These are phyloP conservation scores for Simplicillium sp. DNA, from an alignment of 2,329 filamentous ascomycete genomes.

Conservation along the genomic window DNA sequence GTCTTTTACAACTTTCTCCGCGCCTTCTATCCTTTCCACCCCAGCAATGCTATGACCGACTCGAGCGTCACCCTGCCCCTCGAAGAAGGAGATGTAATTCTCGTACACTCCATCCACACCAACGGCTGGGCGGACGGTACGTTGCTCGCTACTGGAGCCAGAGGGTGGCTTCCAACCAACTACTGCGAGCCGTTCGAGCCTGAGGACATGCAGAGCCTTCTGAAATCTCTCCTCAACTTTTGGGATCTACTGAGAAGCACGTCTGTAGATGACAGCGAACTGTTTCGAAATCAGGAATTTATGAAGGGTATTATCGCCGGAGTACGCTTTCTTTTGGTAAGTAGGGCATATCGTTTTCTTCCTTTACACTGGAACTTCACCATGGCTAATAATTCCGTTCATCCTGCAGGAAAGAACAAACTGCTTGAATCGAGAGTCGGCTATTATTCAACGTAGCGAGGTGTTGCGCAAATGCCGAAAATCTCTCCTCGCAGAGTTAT, in stretches of 20 bases:
- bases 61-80: conserved; percentile 83
- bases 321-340: conserved; percentile 78
- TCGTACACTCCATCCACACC: conserved; percentile 93
- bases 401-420: conserved; percentile 66
- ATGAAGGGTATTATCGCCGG: conserved; percentile 91
- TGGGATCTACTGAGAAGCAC: conserved; percentile 84
- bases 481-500: conserved; percentile 79
- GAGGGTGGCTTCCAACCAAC: conserved; percentile 96
- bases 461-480: conserved; percentile 73
- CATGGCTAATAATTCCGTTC: conserved; percentile 8
- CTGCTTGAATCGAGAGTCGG: conserved; percentile 75
- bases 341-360: conserved; percentile 23
- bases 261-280: conserved; percentile 62
- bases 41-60: conserved; percentile 65
- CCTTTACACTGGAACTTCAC: not conserved
- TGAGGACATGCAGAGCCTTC: conserved; percentile 70
- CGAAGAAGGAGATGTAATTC: conserved; percentile 81
- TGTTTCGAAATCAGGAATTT: conserved; percentile 86
- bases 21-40: conserved; percentile 88
- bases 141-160: conserved; percentile 70
- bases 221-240: conserved; percentile 81
- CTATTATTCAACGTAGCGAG: conserved; percentile 65
- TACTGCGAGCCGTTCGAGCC: conserved; percentile 96
- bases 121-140: conserved; percentile 99
- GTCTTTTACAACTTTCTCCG: conserved; percentile 91